Evolutionary conservation across 1,284 basidiomycete species (phyloP).

Genomic region (Rhodotorula sp.): DNA sequence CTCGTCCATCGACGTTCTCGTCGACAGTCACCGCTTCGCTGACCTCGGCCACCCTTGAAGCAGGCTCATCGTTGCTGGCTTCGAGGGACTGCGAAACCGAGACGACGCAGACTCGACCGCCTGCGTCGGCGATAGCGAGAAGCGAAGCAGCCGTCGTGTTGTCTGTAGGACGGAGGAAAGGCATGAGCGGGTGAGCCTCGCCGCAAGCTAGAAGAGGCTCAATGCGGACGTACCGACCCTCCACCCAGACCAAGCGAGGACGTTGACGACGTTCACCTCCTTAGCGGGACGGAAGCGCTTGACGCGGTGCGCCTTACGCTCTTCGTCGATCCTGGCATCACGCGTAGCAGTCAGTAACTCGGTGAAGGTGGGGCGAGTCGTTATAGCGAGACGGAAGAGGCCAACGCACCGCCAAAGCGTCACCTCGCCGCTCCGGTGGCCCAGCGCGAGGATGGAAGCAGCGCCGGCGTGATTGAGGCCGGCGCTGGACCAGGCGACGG

Average conservation of each 20-base stretch:
- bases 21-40: neutral
- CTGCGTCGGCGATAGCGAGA: constrained; percentile 22
- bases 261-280: constrained; percentile 16
- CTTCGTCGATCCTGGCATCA: neutral
- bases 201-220: neutral
- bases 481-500: constrained; percentile 26
- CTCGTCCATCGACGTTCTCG: constrained; percentile 11
- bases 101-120: constrained; percentile 22
- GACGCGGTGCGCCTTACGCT: neutral
- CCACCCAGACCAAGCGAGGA: constrained; percentile 23
- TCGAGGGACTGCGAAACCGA: constrained; percentile 12
- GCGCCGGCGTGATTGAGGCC: neutral
- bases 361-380: too few species aligned
- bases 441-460: constrained; percentile 30
- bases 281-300: constrained; percentile 11
- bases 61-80: neutral
- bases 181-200: too few species aligned
- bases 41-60: neutral
- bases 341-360: neutral
- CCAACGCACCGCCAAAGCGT: constrained; percentile 28
- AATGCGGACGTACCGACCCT: neutral
- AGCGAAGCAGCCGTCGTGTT: neutral
- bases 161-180: too few species aligned
- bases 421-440: constrained; percentile 32
- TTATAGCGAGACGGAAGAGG: neutral